Conservation (phyloP, 495 filamentous ascomycete species). For the Trichoderma virens region DNA sequence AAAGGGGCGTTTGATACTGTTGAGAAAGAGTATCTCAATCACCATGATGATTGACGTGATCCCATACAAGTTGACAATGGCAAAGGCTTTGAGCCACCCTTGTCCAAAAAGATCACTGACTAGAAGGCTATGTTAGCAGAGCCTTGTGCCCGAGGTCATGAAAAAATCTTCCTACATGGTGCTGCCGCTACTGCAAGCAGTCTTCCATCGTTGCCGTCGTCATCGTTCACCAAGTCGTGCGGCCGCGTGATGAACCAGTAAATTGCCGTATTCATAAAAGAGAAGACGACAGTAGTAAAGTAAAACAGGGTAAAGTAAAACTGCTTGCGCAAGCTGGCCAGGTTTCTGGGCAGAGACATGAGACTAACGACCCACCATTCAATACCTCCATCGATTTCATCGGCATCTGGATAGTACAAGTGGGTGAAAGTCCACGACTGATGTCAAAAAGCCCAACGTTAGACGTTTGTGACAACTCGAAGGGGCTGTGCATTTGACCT, state of each 20-base stretch:
- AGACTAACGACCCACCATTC: slow-evolving; percentile 22
- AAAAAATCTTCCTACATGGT: background rate
- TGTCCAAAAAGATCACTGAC: slow-evolving; percentile 24
- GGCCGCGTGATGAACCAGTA: slow-evolving; percentile 37
- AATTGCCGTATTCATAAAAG: slow-evolving; percentile 36
- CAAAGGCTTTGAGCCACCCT: slow-evolving; percentile 31
- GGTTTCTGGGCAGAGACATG: slow-evolving; percentile 32
- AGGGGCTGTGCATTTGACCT: slow-evolving; percentile 13
- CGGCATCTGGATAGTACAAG: slow-evolving; percentile 32
- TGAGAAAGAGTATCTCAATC: slow-evolving; percentile 39
- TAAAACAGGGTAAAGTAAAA: slow-evolving; percentile 45
- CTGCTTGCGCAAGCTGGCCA: slow-evolving; percentile 24
- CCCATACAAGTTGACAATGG: slow-evolving; percentile 36
- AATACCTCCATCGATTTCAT: slow-evolving; percentile 21
- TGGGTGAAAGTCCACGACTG: slow-evolving; percentile 45
- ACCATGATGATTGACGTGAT: slow-evolving; percentile 35
- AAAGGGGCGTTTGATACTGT: slow-evolving; percentile 40
- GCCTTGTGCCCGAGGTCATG: background rate
- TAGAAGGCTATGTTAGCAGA: background rate
- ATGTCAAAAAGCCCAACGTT: slow-evolving; percentile 1
- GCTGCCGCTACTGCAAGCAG: background rate
- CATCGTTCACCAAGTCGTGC: slow-evolving; percentile 5
- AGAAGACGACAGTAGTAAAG: slow-evolving; percentile 33
- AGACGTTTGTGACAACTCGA: background rate
- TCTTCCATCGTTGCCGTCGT: slow-evolving; percentile 28